Evolutionary conservation across 306 rosid genomes (phyloP).

Genomic region (Glycine tomentella): DNA sequence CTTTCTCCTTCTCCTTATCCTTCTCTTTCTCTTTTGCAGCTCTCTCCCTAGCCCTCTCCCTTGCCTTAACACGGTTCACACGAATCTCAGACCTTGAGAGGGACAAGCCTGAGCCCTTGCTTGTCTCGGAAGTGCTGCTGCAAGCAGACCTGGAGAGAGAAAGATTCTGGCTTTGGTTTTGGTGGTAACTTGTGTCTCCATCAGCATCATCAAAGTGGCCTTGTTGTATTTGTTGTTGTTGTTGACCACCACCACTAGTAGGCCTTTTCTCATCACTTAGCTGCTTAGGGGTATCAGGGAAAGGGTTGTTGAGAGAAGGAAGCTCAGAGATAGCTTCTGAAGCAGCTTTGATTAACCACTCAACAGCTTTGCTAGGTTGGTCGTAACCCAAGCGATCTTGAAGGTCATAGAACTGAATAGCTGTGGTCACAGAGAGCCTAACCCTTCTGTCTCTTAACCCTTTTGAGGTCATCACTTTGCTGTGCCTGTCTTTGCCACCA

Average conservation of each 20-base stretch:
- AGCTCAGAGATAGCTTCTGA: conserved; percentile 75
- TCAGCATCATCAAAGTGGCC: conserved; percentile 55
- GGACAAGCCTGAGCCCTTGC: conserved; percentile 92
- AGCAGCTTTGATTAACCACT: conserved; percentile 88
- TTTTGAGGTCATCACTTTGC: conserved; percentile 92
- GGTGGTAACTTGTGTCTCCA: conserved; percentile 32
- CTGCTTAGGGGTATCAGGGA: conserved; percentile 82
- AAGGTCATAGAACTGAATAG: conserved; percentile 91
- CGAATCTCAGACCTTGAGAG: conserved; percentile 74
- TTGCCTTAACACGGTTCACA: conserved; percentile 55
- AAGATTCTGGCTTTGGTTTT: conserved; percentile 54
- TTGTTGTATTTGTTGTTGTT: background rate
- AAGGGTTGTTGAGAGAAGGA: conserved; percentile 66
- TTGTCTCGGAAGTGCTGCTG: conserved; percentile 90
- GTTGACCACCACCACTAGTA: conserved; percentile 39
- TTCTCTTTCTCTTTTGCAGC: conserved; percentile 40
- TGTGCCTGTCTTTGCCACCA: conserved; percentile 95
- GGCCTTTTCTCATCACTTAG: conserved; percentile 67
- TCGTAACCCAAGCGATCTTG: conserved; percentile 91
- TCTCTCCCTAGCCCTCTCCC: conserved; percentile 85
- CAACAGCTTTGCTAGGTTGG: conserved; percentile 95
- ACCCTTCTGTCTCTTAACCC: conserved; percentile 90
- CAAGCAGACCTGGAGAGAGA: conserved; percentile 87
- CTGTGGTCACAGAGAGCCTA: conserved; percentile 80
- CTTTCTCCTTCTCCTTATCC: too few relatives aligned